Percentiles rank a stretch among this genome's conserved stretches.
These are phyloP conservation scores for Euphorbia corollata DNA, from an alignment of 441 rosid genomes.

Conservation along the genomic window DNA sequence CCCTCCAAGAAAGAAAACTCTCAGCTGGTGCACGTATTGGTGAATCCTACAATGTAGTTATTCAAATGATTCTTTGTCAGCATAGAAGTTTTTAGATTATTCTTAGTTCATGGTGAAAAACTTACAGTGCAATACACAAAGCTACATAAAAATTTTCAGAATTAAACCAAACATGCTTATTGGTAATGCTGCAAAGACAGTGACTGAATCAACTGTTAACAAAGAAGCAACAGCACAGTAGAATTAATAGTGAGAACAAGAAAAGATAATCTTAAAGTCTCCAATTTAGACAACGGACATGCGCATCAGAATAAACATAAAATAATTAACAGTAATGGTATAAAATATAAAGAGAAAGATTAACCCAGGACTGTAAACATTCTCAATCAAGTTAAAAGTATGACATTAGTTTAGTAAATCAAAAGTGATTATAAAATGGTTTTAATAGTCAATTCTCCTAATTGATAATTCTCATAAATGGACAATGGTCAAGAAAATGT, in stretches of 20 bases:
- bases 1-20: conserved; percentile 63
- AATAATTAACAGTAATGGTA: background rate
- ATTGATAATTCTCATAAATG: background rate
- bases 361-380: background rate
- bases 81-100: background rate
- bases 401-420: background rate
- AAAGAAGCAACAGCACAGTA: background rate
- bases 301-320: background rate
- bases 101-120: background rate
- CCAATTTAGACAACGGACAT: background rate
- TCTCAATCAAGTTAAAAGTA: background rate
- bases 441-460: background rate
- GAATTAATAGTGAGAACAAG: background rate
- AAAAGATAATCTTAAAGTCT: background rate
- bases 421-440: background rate
- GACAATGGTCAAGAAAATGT: background rate
- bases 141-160: conserved; percentile 5
- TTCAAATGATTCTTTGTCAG: conserved; percentile 12
- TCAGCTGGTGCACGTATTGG: conserved; percentile 84
- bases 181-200: background rate
- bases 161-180: background rate
- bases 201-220: background rate
- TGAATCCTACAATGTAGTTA: conserved; percentile 52
- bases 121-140: background rate
- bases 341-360: background rate